Evolutionary conservation across 257 asterid species (phyloP), one percentile per base, ranked within the genome.

Genomic region (Cinchona pubescens): DNA sequence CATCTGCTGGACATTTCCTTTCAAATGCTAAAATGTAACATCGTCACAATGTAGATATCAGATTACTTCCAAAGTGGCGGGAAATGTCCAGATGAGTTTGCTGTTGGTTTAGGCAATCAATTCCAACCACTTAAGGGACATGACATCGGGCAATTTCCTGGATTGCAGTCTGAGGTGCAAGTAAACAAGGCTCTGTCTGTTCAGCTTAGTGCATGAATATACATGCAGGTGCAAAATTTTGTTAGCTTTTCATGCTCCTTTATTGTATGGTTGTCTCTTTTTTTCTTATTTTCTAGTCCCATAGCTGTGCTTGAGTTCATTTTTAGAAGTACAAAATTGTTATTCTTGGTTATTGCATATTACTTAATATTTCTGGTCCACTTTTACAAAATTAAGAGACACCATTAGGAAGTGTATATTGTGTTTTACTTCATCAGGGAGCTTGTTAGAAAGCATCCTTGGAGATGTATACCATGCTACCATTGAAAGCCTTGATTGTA

Each of bases 121-220:
- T 94, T 88, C 74, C 85, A 82, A 75, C 88, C 93, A 23, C 87
- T 92, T 30, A 61, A 76, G 23, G 96, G 96, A 74, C 93, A 87
- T 73, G 98, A 94, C 73, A 90, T 94, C 8, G 97, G 98, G 72
- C 97, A 94, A 83, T 92, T 94, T 84, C 92, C 96, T n/a, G 97
- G 97, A 43, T 58, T 94, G 81, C 87, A 82, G 79, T 78, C 94
- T 14, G 82, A 83, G 75, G 82, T 64, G 61, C 84, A 83, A 77
- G 78, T 29, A 58, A 60, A 79, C 16, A 76, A 83, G 71, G 64
- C 85, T 61, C 85, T 38, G 78, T 89, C 78, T 59, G 16, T 87
- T 79, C 86, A 86, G 80, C 86, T 87, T 67, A 70, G 84, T 60
- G 72, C 82, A 46, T 90, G 81, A 86, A 70, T 75, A 61, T 34